Evolutionary conservation across 495 filamentous ascomycete genomes (phyloP), one percentile per base, ranked within the genome.

Genomic region (Jackrogersella minutella): DNA sequence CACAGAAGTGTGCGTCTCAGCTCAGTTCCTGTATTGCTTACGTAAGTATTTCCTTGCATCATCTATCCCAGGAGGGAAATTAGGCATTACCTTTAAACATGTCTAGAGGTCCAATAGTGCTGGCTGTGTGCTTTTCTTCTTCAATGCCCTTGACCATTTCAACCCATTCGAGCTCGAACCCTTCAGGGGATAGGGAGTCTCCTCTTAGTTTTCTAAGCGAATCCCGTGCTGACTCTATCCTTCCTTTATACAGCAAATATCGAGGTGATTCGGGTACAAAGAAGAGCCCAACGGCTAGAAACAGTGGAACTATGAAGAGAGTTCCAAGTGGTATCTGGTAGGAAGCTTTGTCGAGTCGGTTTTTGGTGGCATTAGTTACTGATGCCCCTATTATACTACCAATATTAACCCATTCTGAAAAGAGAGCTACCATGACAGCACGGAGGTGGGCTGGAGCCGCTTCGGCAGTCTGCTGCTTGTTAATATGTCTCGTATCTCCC

Each of bases 231-330:
- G 58, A 66, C 8, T 77, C 76, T 0, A 60, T 71, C 51, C 70
- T 54, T 1, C 77, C 78, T 19, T 66, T 70, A 21, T 74, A 75
- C 9, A 81, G 55, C 21, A 79, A 72, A 49, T 76, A 87, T 13
- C 85, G 80, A 16, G 85, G 85, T 0, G 81, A 82, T 40, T 87
- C 85, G 1, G 85, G 85, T 4, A 87, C 76, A 68, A 86, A 81
- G 41, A 86, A 36, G 8, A 87, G 68, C 4, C 80, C 78, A 3
- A 75, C 53, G 16, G 75, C 74, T 43, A 86, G 50, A 43, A 86
- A 67, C 3, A 73, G 66, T 0, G 85, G 85, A 13, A 86, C 79
- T 39, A 82, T 76, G 65, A 82, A 87, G 47, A 86, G 76, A 3
- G 84, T 70, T 6, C 78, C 84, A 0, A 87, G 73, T 0, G 85